Conservation (phyloP, 306 rosid species). For the Rosa chinensis region DNA sequence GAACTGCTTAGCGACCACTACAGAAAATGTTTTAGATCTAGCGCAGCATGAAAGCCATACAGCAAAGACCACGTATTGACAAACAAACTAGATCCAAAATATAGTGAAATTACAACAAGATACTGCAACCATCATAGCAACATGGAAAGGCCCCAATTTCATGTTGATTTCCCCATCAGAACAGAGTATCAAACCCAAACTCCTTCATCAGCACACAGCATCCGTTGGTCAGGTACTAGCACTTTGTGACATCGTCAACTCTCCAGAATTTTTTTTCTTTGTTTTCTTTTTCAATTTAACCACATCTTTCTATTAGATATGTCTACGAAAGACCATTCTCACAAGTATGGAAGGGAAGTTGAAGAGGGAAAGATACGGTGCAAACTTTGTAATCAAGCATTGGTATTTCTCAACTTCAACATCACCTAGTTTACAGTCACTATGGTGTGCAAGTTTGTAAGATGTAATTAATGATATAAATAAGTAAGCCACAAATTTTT, state of each 20-base stretch:
- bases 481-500: not conserved
- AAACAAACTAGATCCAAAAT: not conserved
- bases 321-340: not conserved
- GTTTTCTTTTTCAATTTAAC: not conserved
- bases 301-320: not conserved
- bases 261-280: not conserved
- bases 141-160: not conserved
- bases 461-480: not conserved
- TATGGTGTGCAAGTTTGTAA: not conserved
- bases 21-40: not conserved
- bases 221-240: not conserved
- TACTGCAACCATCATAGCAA: not conserved
- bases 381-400: not conserved
- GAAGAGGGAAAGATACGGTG: not conserved
- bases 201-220: not conserved
- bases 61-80: not conserved
- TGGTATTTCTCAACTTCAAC: not conserved
- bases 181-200: not conserved
- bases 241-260: not conserved
- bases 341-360: not conserved
- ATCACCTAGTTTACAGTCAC: not conserved
- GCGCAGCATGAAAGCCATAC: not conserved
- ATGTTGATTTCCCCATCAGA: not conserved
- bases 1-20: too few relatives aligned
- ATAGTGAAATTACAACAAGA: not conserved